Conservation (phyloP, 805 yeast species). For the Candida taoyuanica region DNA sequence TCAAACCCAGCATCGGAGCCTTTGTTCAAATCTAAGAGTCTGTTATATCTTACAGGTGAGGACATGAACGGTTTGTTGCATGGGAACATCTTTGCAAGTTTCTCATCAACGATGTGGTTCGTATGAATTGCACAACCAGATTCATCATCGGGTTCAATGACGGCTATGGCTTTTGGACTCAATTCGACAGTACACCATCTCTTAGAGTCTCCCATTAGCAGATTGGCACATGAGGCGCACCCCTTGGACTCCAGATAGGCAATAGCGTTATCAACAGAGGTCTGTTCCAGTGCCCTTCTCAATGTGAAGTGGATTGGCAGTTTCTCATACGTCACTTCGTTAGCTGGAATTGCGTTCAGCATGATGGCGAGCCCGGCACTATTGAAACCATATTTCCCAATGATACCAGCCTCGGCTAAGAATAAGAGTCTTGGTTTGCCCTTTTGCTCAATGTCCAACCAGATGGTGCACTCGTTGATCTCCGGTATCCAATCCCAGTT, state of each 20-base stretch:
- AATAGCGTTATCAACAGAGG: constrained; percentile 17
- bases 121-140: constrained; percentile 23
- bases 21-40: constrained; percentile 15
- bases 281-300: constrained; percentile 30
- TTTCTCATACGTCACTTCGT: constrained; percentile 26
- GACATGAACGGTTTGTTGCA: constrained; percentile 15
- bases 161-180: constrained; percentile 19
- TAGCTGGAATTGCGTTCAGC: constrained; percentile 25
- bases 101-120: constrained; percentile 21
- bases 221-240: constrained; percentile 24
- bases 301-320: constrained; percentile 36
- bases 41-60: constrained; percentile 17
- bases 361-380: constrained; percentile 18
- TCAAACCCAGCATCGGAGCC: constrained; percentile 15
- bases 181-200: constrained; percentile 21
- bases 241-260: constrained; percentile 14
- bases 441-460: constrained; percentile 23
- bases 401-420: constrained; percentile 27
- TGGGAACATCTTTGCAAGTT: constrained; percentile 6
- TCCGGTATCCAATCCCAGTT: constrained; percentile 40
- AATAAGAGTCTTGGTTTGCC: constrained; percentile 24
- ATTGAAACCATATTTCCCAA: constrained; percentile 26
- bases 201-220: constrained; percentile 24
- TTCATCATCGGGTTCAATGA: constrained; percentile 11
- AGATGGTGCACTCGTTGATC: constrained; percentile 21